Percentiles rank a stretch among this genome's conserved stretches.
Conservation (phyloP, 306 rosid genomes). For the Casuarina glauca region DNA sequence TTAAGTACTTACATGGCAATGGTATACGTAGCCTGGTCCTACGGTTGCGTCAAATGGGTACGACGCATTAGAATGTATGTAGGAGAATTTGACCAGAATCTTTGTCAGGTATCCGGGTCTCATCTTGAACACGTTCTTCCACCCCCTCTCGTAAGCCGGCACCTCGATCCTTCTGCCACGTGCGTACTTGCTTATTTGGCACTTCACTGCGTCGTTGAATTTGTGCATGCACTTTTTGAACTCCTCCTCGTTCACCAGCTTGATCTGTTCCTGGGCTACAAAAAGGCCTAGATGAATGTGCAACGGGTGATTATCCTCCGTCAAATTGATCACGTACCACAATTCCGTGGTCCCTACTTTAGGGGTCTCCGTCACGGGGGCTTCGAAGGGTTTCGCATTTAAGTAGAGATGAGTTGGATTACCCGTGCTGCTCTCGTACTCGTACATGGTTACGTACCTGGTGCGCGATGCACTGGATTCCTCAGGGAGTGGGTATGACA, state of each 20-base stretch:
- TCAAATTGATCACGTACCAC: constrained; percentile 57
- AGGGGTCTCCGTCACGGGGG: constrained; percentile 42
- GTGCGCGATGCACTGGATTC: constrained; percentile 33
- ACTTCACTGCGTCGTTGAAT: constrained; percentile 58
- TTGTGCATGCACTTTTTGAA: constrained; percentile 66
- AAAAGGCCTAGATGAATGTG: constrained; percentile 55
- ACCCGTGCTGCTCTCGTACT: constrained; percentile 35
- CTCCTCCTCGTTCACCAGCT: constrained; percentile 42
- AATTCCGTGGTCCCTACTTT: constrained; percentile 46
- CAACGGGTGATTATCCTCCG: constrained; percentile 54
- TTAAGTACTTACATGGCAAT: constrained; percentile 50
- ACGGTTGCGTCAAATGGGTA: constrained; percentile 44
- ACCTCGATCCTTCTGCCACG: constrained; percentile 48
- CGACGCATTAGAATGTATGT: constrained; percentile 43
- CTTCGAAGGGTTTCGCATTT: constrained; percentile 40
- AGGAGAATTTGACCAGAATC: constrained; percentile 42
- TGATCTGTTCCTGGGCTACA: constrained; percentile 50
- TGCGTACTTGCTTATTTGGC: constrained; percentile 56
- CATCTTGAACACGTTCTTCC: constrained; percentile 64
- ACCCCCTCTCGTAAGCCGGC: constrained; percentile 44
- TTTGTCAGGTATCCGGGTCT: constrained; percentile 39
- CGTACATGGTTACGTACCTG: constrained; percentile 49
- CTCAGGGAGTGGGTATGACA: constrained; percentile 33
- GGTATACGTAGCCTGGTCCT: constrained; percentile 52
- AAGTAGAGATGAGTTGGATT: constrained; percentile 51